These are phyloP conservation scores for Ogataea paradorogensis DNA, from an alignment of 805 yeast species.

Conservation along the genomic window DNA sequence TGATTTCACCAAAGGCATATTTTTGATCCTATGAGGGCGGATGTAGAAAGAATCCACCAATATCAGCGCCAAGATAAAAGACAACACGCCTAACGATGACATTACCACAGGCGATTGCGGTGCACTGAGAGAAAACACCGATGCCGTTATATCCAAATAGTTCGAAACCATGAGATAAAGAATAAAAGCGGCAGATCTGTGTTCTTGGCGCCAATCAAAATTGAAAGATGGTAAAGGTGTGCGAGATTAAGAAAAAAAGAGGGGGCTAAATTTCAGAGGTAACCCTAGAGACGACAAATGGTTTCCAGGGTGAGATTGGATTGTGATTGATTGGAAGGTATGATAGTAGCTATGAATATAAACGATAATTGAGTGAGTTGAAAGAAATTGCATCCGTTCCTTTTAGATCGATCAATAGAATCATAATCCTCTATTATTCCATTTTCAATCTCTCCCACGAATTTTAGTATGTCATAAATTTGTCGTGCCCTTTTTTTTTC, in stretches of 20 bases:
- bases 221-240: neutral
- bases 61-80: neutral
- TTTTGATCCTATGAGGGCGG: conserved; percentile 17
- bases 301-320: neutral
- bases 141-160: neutral
- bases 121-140: neutral
- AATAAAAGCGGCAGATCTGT: conserved; percentile 4
- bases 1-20: conserved; percentile 19
- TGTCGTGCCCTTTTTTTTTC: neutral
- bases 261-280: too few relatives aligned
- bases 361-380: too few relatives aligned
- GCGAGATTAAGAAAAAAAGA: neutral
- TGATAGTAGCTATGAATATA: too few relatives aligned
- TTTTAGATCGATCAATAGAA: too few relatives aligned
- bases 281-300: neutral
- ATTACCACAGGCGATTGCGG: neutral
- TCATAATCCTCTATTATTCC: too few relatives aligned
- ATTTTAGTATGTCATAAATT: too few relatives aligned
- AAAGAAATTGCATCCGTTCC: too few relatives aligned
- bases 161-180: conserved; percentile 1
- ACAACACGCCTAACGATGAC: neutral
- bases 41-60: conserved; percentile 6
- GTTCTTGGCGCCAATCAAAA: conserved; percentile 7
- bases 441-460: too few relatives aligned
- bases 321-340: too few relatives aligned